These are phyloP conservation scores for Phytophthora kernoviae DNA, from an alignment of 352 stramenopile species.

Conservation along the genomic window DNA sequence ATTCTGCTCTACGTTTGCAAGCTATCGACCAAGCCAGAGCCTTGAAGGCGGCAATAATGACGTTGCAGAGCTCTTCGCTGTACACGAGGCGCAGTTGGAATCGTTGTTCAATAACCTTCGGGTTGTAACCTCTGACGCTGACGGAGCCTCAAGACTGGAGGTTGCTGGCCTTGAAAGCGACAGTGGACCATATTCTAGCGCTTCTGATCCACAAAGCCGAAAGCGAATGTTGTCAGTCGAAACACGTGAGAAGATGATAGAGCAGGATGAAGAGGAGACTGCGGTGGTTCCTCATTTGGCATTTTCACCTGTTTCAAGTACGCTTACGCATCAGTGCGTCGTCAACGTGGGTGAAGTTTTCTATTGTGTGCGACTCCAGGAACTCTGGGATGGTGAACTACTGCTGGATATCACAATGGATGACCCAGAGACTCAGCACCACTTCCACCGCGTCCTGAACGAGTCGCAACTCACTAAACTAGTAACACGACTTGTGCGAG, in stretches of 20 bases:
- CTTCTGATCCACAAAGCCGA: background rate
- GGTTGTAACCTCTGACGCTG: constrained; percentile 9
- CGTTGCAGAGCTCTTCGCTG: constrained; percentile 43
- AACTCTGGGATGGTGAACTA: constrained; percentile 70
- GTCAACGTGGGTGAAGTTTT: constrained; percentile 50
- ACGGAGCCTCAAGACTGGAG: constrained; percentile 10
- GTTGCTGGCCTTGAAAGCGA: constrained; percentile 10
- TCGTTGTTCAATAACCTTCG: constrained; percentile 42
- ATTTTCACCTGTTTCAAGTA: constrained; percentile 13
- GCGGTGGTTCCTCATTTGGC: background rate
- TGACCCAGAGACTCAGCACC: constrained; percentile 45
- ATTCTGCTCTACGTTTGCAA: constrained; percentile 44
- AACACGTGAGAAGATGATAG: background rate
- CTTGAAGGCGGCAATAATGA: constrained; percentile 13
- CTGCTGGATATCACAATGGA: constrained; percentile 62
- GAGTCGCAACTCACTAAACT: constrained; percentile 44
- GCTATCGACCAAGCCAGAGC: constrained; percentile 59
- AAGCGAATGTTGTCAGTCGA: constrained; percentile 13
- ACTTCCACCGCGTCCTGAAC: constrained; percentile 35
- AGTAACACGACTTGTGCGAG: constrained; percentile 32
- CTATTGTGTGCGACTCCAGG: constrained; percentile 64
- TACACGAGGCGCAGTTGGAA: constrained; percentile 61
- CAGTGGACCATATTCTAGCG: constrained; percentile 6
- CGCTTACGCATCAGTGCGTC: constrained; percentile 59
- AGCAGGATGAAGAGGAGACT: background rate